Evolutionary conservation across 2,329 filamentous ascomycete genomes (phyloP), one percentile per base, ranked within the genome.

Genomic region (Botrytis galanthina): DNA sequence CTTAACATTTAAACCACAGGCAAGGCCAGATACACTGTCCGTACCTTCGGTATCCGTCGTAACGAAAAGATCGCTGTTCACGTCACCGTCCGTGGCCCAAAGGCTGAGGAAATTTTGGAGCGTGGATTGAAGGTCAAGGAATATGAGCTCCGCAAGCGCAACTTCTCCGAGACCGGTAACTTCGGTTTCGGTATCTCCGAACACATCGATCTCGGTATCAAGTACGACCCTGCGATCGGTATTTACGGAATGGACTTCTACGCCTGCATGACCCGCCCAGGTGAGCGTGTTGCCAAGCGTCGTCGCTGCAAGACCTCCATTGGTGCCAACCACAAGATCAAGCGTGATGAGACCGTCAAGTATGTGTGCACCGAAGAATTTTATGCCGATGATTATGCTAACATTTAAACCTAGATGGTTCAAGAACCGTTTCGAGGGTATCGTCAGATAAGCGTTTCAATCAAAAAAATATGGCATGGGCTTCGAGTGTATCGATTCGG

Each of bases 231-330:
- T 79, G 92, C 90, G 78, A 98, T 98, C 82, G 95, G 95, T 91
- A 98, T 98, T 86, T 98, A 97, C 90, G 95, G 96, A 85, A 99
- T 99, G 96, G 96, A 99, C 89, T 99, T 99, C 89, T 99, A 98
- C 93, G 95, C 92, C 93, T 98, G 95, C 94, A 99, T 99, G 96
- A 97, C 94, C 89, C 95, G 96, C 83, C 96, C 95, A 82, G 96
- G 96, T 88, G 95, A 97, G 91, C 95, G 96, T 85, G 94, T 99
- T 84, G 92, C 93, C 85, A 95, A 94, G 89, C 94, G 96, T 84
- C 92, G 95, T 85, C 94, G 95, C 83, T 91, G 88, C 87, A 93
- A 97, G 91, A 88, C 90, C 88, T 89, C 86, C 82, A 92, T 99
- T 84, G 96, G 96, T 83, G 84, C 93, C 83, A 89, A 86, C 86